Percentiles rank a stretch among this genome's conserved stretches.
phyloP scores from a whole-genome alignment of 805 yeast species.

The Spathaspora hagerdaliae region DNA sequence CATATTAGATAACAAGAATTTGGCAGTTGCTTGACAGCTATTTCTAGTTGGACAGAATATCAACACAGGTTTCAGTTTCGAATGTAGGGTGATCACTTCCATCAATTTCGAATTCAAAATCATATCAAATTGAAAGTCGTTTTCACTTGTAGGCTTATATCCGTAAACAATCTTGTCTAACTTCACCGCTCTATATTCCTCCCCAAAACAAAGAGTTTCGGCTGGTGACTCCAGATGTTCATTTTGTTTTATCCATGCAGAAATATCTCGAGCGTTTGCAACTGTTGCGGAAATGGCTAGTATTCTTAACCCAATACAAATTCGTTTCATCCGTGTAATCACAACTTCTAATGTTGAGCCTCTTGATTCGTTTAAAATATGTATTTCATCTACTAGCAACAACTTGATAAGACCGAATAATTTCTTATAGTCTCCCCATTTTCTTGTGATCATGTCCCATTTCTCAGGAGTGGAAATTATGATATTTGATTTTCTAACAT shows the following conservation, averaged over 20 bases:
- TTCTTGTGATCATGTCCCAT: constrained; percentile 55
- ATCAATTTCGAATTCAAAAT: constrained; percentile 37
- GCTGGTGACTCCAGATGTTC: constrained; percentile 19
- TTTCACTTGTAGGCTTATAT: constrained; percentile 30
- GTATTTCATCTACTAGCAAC: constrained; percentile 24
- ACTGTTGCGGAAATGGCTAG: constrained; percentile 44
- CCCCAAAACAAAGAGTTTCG: constrained; percentile 39
- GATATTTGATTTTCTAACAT: constrained; percentile 45
- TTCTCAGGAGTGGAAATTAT: constrained; percentile 62
- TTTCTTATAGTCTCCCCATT: constrained; percentile 41
- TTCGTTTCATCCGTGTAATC: constrained; percentile 11
- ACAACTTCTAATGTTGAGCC: constrained; percentile 25
- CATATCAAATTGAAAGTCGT: constrained; percentile 47
- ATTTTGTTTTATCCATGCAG: constrained; percentile 16
- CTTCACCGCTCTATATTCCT: constrained; percentile 43
- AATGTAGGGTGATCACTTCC: constrained; percentile 36
- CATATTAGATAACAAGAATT: constrained; percentile 23
- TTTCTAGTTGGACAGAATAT: constrained; percentile 54
- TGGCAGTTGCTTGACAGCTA: constrained; percentile 45
- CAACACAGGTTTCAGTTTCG: constrained; percentile 41
- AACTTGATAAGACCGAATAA: constrained; percentile 10
- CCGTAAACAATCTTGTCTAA: constrained; percentile 43
- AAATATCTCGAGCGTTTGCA: constrained; percentile 47
- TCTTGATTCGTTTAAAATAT: constrained; percentile 22
- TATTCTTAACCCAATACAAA: constrained; percentile 8